Conservation (phyloP, 371 early-diverging fungal genomes). For the Mortierella sp. region DNA sequence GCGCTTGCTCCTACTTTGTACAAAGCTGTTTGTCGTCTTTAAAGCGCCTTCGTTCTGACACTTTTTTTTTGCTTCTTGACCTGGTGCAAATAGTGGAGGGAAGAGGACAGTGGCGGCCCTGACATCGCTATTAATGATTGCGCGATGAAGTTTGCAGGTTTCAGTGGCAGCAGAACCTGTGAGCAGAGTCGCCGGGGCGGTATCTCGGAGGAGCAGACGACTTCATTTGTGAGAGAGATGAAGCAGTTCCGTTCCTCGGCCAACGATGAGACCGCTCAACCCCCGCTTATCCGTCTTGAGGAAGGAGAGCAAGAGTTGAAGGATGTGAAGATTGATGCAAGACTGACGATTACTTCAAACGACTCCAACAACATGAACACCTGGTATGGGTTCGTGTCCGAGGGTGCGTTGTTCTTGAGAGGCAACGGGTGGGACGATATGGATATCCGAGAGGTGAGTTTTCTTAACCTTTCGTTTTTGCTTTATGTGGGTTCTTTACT, state of each 20-base stretch:
- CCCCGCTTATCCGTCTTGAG: constrained; percentile 21
- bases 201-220: constrained; percentile 46
- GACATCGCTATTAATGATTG: constrained; percentile 60
- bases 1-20: neutral
- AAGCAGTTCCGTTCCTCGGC: constrained; percentile 39
- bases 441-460: constrained; percentile 45
- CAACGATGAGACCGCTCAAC: constrained; percentile 39
- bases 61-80: neutral
- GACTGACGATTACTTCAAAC: constrained; percentile 52
- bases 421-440: constrained; percentile 57
- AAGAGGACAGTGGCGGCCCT: constrained; percentile 58
- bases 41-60: neutral
- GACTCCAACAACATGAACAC: constrained; percentile 49
- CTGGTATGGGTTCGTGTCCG: constrained; percentile 53
- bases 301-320: constrained; percentile 27
- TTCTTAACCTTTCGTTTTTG: neutral
- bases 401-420: constrained; percentile 44
- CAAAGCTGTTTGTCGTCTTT: neutral
- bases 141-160: constrained; percentile 53
- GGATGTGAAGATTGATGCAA: constrained; percentile 55
- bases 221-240: constrained; percentile 57
- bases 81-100: constrained; percentile 41
- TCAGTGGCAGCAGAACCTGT: constrained; percentile 57
- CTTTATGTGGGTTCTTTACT: neutral
- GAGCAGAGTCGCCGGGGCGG: constrained; percentile 56